Conservation (phyloP, 2,329 filamentous ascomycete genomes). For the Claviceps sp. region DNA sequence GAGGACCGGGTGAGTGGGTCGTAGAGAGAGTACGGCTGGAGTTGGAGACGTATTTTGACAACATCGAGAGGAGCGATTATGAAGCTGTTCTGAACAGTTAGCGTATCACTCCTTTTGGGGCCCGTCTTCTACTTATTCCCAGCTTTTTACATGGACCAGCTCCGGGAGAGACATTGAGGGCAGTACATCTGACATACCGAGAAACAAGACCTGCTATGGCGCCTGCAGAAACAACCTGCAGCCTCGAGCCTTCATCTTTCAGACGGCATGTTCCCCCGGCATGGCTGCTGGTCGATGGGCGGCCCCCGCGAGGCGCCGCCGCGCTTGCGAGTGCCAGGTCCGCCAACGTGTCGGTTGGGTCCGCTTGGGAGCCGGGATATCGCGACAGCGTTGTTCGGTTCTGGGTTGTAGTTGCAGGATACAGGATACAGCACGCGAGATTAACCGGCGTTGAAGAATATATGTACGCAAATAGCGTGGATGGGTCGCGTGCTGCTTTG, state of each 20-base stretch:
- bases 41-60: slow-evolving; percentile 92
- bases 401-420: no score
- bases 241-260: slow-evolving; percentile 47
- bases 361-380: background rate
- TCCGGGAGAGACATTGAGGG: background rate
- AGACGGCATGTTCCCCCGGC: slow-evolving; percentile 26
- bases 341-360: slow-evolving; percentile 4
- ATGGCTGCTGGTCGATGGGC: slow-evolving; percentile 18
- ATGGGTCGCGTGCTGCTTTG: background rate
- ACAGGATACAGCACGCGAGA: no score
- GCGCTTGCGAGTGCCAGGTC: slow-evolving; percentile 2
- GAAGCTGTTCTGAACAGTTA: slow-evolving; percentile 43
- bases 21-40: slow-evolving; percentile 75
- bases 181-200: slow-evolving; percentile 40
- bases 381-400: no score
- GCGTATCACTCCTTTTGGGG: background rate
- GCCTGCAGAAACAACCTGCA: slow-evolving; percentile 43
- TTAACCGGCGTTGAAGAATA: no score
- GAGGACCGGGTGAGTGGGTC: slow-evolving; percentile 51
- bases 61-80: slow-evolving; percentile 92
- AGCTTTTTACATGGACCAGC: background rate
- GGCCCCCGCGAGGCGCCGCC: slow-evolving; percentile 7
- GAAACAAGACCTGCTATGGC: slow-evolving; percentile 72
- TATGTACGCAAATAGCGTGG: no score
- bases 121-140: background rate